phyloP scores from a whole-genome alignment of 441 rosid genomes.

The Pelargonium fulgidum region DNA sequence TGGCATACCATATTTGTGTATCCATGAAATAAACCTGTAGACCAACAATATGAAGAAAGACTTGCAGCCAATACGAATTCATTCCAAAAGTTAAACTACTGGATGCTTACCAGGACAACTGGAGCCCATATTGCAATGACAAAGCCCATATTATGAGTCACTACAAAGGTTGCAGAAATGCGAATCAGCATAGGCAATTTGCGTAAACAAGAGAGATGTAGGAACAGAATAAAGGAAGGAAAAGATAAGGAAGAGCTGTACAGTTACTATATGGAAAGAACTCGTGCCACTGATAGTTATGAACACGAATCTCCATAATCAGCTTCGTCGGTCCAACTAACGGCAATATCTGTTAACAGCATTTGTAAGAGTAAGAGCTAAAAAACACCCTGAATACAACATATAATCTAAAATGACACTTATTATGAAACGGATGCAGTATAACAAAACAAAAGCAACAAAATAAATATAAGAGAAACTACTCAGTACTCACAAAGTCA shows the following conservation, averaged over 20 bases:
- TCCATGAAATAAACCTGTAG: constrained; percentile 88
- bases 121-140: constrained; percentile 96
- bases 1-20: constrained; percentile 95
- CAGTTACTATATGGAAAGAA: constrained; percentile 71
- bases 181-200: constrained; percentile 18
- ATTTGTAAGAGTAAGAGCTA: constrained; percentile 11
- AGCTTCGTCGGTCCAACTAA: constrained; percentile 66
- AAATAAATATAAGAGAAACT: too few relatives aligned
- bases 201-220: not conserved
- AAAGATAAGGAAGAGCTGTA: constrained; percentile 6
- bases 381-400: not conserved
- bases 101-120: constrained; percentile 73
- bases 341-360: constrained; percentile 62
- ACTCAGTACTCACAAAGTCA: too few relatives aligned
- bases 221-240: constrained; percentile 11
- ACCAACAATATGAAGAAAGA: constrained; percentile 21
- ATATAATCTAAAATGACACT: not conserved
- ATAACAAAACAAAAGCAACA: too few relatives aligned
- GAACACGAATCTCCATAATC: constrained; percentile 57
- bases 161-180: constrained; percentile 39
- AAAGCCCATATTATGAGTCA: constrained; percentile 70
- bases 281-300: constrained; percentile 78
- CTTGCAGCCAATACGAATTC: not conserved
- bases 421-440: not conserved
- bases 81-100: too few relatives aligned